Base-by-base conservation (phyloP, 192 early-diverging fungal genomes). In the Linnemannia hyalina region DNA sequence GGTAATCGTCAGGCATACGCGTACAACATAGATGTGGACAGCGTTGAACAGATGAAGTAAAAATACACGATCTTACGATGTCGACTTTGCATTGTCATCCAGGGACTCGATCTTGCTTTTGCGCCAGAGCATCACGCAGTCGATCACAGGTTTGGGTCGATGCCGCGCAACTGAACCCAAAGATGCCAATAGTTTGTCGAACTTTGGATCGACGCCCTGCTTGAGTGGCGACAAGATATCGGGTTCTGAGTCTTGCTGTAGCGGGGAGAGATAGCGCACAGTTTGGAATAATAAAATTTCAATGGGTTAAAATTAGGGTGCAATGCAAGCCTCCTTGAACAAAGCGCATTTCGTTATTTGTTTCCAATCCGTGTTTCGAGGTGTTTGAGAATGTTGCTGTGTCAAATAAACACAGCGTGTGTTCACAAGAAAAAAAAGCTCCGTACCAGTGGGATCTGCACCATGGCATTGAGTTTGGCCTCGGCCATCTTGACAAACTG, bases 71-170 rank as follows among this genome's bases (percentile, higher is more conserved):
- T 75, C 77, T 75, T 83, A 87, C 85, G 88, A 78, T n/a, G 78
- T 40, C 42, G 80, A 78, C 23, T 82, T 77, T 18, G 87, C 65
- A 22, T 47, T 55, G 54, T 90, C 90, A n/a, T 91, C 89, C 6
- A 83, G 41, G 44, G 88, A 88, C 36, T 94, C 93, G 15, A 90
- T 94, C 65, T 93, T 93, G 11, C 76, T 82, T 82, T 95, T 95
- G 65, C 95, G 91, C 96, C 96, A 97, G 8, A 91, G 89, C 89
- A 97, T 90, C 16, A 97, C 89, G 46, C 93, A 83, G 83, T 96
- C 95, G 41, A 96, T 96, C 46, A 99, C 95, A 4, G 96, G 92
- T 38, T 95, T 95, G 23, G 97, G 97, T 77, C 95, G 95, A 76
- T 96, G 95, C 46, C 94, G 92, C 4, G 97, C 95, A 46, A 97